Base-by-base conservation (phyloP, 805 yeast genomes). In the Candida oleophila region DNA sequence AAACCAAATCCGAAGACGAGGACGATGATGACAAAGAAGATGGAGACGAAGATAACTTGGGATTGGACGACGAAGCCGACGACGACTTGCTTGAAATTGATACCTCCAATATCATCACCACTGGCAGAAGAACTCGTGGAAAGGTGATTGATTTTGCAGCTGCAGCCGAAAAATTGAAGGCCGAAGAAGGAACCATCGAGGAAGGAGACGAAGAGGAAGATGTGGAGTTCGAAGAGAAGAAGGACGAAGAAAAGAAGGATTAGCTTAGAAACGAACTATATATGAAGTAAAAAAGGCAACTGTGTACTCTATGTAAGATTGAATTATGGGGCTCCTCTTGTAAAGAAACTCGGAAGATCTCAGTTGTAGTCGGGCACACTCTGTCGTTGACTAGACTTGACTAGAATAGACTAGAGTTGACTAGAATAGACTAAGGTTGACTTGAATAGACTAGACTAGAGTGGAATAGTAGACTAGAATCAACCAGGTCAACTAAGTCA, bases 111-210 rank as follows among this genome's bases (percentile, higher is more conserved):
- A 89, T 90, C 62, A 89, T 89, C 53, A 76, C 85, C n/a, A 69
- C 81, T 15, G 94, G 95, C 12, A 78, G 96, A 68, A 87, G 97
- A 73, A 90, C 97, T 5, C 80, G 97, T 55, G 96, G 97, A 14
- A 86, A 83, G 60, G 86, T 85, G 16, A 85, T 91, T 55, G 97
- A 90, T 67, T 90, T 86, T 65, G 74, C 81, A 47, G 85, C 87
- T 67, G 89, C 95, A 14, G 87, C 89, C 18, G 86, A 81, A 54
- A 80, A 87, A 60, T 66, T 88, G 56, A 82, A 78, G 44, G 69
- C 68, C 42, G 84, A 80, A 48, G 71, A 70, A 36, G 68, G 66
- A 16, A 65, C 55, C 9, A 66, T 62, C 22, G 64, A 58, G 12
- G 73, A 59, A 19, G 77, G 69, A 3, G 80, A 65, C 14, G 79